A percentile compares a stretch with the other conserved stretches of the same genome.
phyloP scores from a whole-genome alignment of 768 basidiomycete genomes.

The Lactarius tabidus region DNA sequence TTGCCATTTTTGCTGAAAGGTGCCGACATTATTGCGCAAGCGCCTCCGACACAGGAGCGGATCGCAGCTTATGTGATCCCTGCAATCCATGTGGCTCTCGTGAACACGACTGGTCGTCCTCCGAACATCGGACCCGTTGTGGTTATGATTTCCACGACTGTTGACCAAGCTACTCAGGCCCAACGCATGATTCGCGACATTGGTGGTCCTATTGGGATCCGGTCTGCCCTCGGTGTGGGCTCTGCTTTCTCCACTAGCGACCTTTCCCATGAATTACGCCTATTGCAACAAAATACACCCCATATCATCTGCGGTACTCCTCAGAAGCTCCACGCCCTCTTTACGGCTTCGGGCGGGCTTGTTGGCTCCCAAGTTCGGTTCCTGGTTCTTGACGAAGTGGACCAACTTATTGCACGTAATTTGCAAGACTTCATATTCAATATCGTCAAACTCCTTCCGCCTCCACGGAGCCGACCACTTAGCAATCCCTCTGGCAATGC shows the following conservation, averaged over 20 bases:
- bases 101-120: conserved; percentile 51
- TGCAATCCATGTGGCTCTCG: conserved; percentile 77
- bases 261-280: conserved; percentile 68
- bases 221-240: conserved; percentile 85
- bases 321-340: conserved; percentile 90
- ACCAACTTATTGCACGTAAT: conserved; percentile 96
- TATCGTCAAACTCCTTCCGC: conserved; percentile 89
- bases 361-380: conserved; percentile 83
- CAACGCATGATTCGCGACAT: conserved; percentile 93
- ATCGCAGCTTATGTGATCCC: conserved; percentile 97
- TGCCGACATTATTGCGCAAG: conserved; percentile 97
- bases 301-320: conserved; percentile 97
- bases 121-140: conserved; percentile 78
- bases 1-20: conserved; percentile 92
- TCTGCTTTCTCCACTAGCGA: conserved; percentile 59
- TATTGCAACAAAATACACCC: conserved; percentile 87
- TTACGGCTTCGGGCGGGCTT: conserved; percentile 75
- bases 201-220: conserved; percentile 88
- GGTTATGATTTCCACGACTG: conserved; percentile 95
- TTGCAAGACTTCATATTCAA: conserved; percentile 92
- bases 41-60: conserved; percentile 96
- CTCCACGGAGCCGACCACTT: conserved; percentile 67
- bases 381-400: conserved; percentile 95
- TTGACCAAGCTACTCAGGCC: conserved; percentile 97
- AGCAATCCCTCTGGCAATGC: conserved; percentile 40